A percentile compares a stretch with the other conserved stretches of the same genome.
Evolutionary conservation across 768 basidiomycete species (phyloP).

Genomic region (Podaxis sp.): DNA sequence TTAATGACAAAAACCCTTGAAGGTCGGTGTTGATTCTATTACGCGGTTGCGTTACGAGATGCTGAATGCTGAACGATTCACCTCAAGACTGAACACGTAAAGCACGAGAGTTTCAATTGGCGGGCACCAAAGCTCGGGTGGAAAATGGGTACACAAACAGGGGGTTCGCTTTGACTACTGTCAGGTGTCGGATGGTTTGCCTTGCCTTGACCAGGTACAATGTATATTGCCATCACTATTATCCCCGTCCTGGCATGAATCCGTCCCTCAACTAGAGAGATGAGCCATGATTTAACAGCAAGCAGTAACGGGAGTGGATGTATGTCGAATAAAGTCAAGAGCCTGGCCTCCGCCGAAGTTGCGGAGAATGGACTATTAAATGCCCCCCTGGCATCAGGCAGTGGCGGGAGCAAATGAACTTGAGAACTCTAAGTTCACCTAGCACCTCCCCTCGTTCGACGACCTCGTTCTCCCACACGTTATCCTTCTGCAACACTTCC

Average conservation of each 20-base stretch:
- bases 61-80: neutral
- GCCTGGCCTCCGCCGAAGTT: neutral
- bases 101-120: neutral
- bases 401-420: neutral
- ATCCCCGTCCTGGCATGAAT: neutral
- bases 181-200: neutral
- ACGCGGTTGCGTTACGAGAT: neutral
- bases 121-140: neutral
- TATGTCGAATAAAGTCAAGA: neutral
- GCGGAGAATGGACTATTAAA: neutral
- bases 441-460: neutral
- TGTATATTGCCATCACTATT: neutral
- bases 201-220: neutral
- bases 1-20: neutral
- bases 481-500: neutral
- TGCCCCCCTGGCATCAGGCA: neutral
- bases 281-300: neutral
- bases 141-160: neutral
- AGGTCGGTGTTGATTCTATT: neutral
- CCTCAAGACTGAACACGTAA: neutral
- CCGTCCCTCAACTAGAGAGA: neutral
- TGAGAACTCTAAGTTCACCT: neutral
- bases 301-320: neutral
- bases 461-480: neutral
- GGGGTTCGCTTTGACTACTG: neutral